Percentiles rank a stretch among this genome's conserved stretches.
These are phyloP conservation scores for Gomphus bonarii DNA, from an alignment of 1,284 basidiomycete genomes.

Conservation along the genomic window DNA sequence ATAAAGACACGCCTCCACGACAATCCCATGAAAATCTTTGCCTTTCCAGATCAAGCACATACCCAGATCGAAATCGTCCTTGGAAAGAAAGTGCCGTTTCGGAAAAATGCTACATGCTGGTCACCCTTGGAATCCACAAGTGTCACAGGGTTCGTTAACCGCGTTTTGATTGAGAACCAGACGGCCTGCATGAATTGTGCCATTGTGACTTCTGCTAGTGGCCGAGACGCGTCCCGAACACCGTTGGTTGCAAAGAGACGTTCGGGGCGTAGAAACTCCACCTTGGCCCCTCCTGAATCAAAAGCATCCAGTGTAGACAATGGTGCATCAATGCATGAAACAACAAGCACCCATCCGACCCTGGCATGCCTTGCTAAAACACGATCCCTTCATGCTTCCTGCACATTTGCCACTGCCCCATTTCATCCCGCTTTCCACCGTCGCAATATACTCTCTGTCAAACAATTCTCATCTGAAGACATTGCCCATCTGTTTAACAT, in stretches of 20 bases:
- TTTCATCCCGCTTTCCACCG: conserved; percentile 69
- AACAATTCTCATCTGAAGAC: conserved; percentile 87
- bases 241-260: too few species aligned
- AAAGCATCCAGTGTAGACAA: too few species aligned
- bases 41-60: conserved; percentile 75
- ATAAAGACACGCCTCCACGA: conserved; percentile 80
- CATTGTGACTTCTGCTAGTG: too few species aligned
- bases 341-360: too few species aligned
- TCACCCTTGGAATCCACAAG: conserved; percentile 69
- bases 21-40: conserved; percentile 90
- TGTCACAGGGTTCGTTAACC: conserved; percentile 74
- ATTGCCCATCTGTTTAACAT: conserved; percentile 91
- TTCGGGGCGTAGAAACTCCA: too few species aligned
- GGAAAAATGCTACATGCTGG: conserved; percentile 49
- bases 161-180: conserved; percentile 87
- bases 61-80: conserved; percentile 92
- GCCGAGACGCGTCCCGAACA: too few species aligned
- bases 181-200: conserved; percentile 85
- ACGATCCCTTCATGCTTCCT: too few species aligned
- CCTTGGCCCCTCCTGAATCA: too few species aligned
- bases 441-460: conserved; percentile 92
- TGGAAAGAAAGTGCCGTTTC: conserved; percentile 63
- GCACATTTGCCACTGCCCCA: conserved; percentile 29
- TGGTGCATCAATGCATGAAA: too few species aligned
- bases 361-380: too few species aligned